phyloP scores from a whole-genome alignment of 2,329 filamentous ascomycete species.

The Alternaria ethzedia region DNA sequence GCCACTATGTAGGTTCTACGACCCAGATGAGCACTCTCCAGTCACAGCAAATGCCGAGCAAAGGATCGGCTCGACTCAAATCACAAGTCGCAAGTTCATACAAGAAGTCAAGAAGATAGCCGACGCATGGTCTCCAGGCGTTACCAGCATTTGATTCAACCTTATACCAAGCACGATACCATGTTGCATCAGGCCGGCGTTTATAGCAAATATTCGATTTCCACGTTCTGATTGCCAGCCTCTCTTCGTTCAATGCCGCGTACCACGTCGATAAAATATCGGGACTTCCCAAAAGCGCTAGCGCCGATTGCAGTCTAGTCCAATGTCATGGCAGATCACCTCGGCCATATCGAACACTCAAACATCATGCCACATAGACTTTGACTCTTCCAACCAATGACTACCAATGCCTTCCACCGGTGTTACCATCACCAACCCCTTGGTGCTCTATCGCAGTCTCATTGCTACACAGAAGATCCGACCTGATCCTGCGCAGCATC shows the following conservation, averaged over 20 bases:
- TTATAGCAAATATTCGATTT: slow-evolving; percentile 3
- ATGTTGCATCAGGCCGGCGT: slow-evolving; percentile 37
- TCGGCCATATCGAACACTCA: slow-evolving; percentile 21
- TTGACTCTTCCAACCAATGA: slow-evolving; percentile 29
- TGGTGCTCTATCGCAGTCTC: slow-evolving; percentile 77
- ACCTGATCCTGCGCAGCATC: slow-evolving; percentile 75
- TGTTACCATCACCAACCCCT: slow-evolving; percentile 67
- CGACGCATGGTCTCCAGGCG: slow-evolving; percentile 80
- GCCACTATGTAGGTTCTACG: slow-evolving; percentile 85
- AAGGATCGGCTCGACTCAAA: slow-evolving; percentile 64
- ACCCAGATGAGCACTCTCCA: slow-evolving; percentile 81
- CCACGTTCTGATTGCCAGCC: neutral
- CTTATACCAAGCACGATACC: slow-evolving; percentile 19
- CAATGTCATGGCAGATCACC: slow-evolving; percentile 26
- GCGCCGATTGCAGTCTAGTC: slow-evolving; percentile 32
- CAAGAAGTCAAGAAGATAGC: slow-evolving; percentile 86
- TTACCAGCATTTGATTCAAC: slow-evolving; percentile 61
- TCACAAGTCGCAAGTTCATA: slow-evolving; percentile 80
- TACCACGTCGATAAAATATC: neutral
- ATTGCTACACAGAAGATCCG: slow-evolving; percentile 70
- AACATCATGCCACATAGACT: slow-evolving; percentile 13
- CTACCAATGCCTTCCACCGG: slow-evolving; percentile 44
- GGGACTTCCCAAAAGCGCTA: slow-evolving; percentile 23
- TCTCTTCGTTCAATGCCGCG: neutral
- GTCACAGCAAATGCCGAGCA: slow-evolving; percentile 55